phyloP scores from a whole-genome alignment of 306 rosid genomes.

The Vigna angularis region DNA sequence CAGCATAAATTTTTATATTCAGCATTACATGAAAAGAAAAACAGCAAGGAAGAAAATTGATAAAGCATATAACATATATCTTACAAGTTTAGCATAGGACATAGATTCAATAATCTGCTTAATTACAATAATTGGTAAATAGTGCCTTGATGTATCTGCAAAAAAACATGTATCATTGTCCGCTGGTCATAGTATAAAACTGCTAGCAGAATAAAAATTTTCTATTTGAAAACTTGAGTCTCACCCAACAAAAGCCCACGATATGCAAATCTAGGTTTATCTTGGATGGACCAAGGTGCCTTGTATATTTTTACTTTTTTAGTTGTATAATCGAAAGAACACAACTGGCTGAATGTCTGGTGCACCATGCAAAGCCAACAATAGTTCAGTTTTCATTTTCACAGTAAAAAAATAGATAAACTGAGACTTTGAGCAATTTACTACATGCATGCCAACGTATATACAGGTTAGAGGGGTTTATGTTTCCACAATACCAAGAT shows the following conservation, averaged over 20 bases:
- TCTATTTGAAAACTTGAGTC: constrained; percentile 36
- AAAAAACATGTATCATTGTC: constrained; percentile 43
- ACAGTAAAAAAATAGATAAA: constrained; percentile 11
- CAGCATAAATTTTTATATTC: constrained; percentile 54
- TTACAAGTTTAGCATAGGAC: constrained; percentile 96
- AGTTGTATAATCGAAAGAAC: constrained; percentile 76
- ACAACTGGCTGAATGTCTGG: constrained; percentile 98
- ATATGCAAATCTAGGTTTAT: constrained; percentile 84
- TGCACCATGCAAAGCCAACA: constrained; percentile 41
- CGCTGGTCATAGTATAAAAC: constrained; percentile 34
- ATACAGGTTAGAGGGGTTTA: not conserved
- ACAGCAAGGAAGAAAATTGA: constrained; percentile 20
- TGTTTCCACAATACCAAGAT: constrained; percentile 27
- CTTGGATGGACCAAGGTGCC: constrained; percentile 91
- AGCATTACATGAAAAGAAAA: constrained; percentile 51
- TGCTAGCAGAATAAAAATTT: constrained; percentile 17
- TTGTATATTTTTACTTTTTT: constrained; percentile 74
- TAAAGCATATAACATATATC: constrained; percentile 39
- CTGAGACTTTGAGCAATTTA: constrained; percentile 14
- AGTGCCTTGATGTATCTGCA: constrained; percentile 98
- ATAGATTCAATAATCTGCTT: constrained; percentile 90
- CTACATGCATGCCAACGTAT: not conserved
- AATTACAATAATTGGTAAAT: constrained; percentile 74
- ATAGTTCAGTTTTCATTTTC: constrained; percentile 38
- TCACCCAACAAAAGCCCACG: constrained; percentile 95